A percentile compares a stretch with the other conserved stretches of the same genome.
These are phyloP conservation scores for Phanerodontia chrysosporium DNA, from an alignment of 768 basidiomycete genomes.

Conservation along the genomic window DNA sequence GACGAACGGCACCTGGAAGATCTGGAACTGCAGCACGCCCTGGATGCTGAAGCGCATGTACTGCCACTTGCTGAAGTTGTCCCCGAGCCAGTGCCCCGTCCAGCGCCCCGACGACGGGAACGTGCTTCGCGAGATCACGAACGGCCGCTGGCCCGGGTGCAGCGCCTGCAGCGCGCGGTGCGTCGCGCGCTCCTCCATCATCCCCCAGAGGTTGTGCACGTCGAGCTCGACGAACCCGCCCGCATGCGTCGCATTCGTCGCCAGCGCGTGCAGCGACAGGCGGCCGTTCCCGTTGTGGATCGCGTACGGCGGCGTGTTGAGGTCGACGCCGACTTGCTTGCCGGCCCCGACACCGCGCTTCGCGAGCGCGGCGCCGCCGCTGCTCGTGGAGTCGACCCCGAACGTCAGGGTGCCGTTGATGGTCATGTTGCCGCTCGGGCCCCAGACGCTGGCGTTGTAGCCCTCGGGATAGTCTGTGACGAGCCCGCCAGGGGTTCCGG, in stretches of 20 bases:
- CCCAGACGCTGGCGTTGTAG: constrained; percentile 61
- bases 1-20: constrained; percentile 81
- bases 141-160: constrained; percentile 59
- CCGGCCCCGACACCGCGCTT: constrained; percentile 50
- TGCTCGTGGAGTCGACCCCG: constrained; percentile 16
- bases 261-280: constrained; percentile 52
- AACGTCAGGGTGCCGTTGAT: constrained; percentile 63
- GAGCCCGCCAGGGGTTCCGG: constrained; percentile 49
- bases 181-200: constrained; percentile 68
- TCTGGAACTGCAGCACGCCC: constrained; percentile 77
- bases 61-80: constrained; percentile 73
- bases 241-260: constrained; percentile 69
- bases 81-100: constrained; percentile 77
- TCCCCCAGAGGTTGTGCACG: constrained; percentile 66
- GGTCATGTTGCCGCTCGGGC: constrained; percentile 72
- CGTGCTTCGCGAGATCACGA: constrained; percentile 66
- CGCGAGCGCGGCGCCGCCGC: constrained; percentile 22
- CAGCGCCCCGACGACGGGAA: constrained; percentile 66
- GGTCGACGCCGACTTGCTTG: constrained; percentile 40
- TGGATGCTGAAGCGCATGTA: constrained; percentile 69
- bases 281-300: constrained; percentile 63
- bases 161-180: constrained; percentile 53
- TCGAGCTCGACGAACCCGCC: constrained; percentile 62
- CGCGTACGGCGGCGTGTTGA: constrained; percentile 60
- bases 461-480: constrained; percentile 68